Conservation (phyloP, 225 moss, liverwort and hornwort species). For the Polytrichum formosum region DNA sequence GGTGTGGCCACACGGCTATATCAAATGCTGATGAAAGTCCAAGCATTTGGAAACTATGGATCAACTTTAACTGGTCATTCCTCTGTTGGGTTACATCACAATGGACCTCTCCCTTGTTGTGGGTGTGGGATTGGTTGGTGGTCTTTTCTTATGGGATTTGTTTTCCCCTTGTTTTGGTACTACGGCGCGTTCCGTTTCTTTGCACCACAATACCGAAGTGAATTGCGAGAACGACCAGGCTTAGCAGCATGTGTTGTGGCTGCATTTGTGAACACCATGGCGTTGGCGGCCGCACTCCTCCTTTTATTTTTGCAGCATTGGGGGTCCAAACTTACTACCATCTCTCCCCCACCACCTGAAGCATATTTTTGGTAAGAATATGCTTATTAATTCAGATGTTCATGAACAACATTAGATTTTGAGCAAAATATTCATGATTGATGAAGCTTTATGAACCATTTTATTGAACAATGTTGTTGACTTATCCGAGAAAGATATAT, state of each 20-base stretch:
- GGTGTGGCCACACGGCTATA: too few species aligned
- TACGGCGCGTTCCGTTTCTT: conserved; percentile 30
- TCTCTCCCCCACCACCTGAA: too few species aligned
- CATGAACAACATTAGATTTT: too few species aligned
- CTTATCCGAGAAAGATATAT: too few species aligned
- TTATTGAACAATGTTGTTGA: too few species aligned
- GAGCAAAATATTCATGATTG: too few species aligned
- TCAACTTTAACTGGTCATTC: background rate
- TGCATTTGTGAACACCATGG: conserved; percentile 38
- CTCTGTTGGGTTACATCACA: conserved; percentile 14
- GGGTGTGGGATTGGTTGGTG: conserved; percentile 60
- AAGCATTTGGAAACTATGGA: too few species aligned
- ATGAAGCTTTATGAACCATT: too few species aligned
- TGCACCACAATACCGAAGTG: conserved; percentile 9
- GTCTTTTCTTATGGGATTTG: conserved; percentile 48
- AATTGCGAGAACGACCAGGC: conserved; percentile 31
- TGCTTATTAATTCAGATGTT: too few species aligned
- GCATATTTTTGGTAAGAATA: too few species aligned
- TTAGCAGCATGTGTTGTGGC: conserved; percentile 36
- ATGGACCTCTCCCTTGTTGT: conserved; percentile 21
- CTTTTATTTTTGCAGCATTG: conserved; percentile 34
- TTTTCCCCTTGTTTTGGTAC: conserved; percentile 45
- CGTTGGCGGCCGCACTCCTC: conserved; percentile 36
- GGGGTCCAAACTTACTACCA: conserved; percentile 1
- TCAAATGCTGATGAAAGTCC: too few species aligned